Conservation (phyloP, 23 red algal species). For the Gracilariopsis chorda region DNA sequence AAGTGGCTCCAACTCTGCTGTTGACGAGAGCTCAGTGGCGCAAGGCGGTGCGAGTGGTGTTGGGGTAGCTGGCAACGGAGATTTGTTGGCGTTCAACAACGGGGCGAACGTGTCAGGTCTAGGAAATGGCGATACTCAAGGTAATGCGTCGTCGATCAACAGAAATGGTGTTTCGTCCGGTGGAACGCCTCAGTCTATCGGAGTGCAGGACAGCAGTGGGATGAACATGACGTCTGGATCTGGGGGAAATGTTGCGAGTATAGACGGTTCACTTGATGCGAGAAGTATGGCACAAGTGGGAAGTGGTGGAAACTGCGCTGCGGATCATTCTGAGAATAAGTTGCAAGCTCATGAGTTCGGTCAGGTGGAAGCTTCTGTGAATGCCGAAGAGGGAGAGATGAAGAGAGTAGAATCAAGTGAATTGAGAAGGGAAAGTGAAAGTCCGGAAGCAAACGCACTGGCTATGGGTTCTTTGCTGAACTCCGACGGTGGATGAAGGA, state of each 20-base stretch:
- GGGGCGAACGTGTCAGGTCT: not conserved
- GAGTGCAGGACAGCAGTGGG: constrained; percentile 1
- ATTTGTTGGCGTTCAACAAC: not conserved
- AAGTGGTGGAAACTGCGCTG: too few relatives aligned
- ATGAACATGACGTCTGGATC: not conserved
- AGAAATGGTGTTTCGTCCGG: not conserved
- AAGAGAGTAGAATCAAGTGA: not conserved
- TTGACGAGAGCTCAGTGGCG: not conserved
- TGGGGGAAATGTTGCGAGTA: not conserved
- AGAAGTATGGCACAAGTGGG: not conserved
- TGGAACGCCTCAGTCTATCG: not conserved
- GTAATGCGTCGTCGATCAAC: not conserved
- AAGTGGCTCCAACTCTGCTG: not conserved
- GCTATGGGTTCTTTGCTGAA: constrained; percentile 48
- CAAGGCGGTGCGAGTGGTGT: not conserved
- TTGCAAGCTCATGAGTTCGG: not conserved
- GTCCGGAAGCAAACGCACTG: not conserved
- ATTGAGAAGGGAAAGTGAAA: not conserved
- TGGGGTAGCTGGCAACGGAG: not conserved
- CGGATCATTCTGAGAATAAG: not conserved
- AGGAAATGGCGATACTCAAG: not conserved
- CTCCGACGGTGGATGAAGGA: not conserved
- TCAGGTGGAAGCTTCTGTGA: too few relatives aligned
- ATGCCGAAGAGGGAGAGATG: not conserved
- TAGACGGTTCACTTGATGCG: not conserved